Conservation (phyloP, 495 filamentous ascomycete species). For the Lentithecium fluviatile region DNA sequence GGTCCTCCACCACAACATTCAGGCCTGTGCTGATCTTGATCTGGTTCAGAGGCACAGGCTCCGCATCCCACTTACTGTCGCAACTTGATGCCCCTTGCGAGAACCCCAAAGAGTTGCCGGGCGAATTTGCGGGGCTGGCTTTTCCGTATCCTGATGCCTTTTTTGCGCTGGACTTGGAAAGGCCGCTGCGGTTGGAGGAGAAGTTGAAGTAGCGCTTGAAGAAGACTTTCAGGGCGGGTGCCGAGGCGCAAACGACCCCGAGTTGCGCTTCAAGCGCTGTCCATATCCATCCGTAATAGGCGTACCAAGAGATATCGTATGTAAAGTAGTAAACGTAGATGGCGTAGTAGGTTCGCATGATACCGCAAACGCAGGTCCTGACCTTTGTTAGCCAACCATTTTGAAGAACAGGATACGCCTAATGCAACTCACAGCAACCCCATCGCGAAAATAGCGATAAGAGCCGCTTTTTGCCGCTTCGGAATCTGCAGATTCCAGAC, state of each 20-base stretch:
- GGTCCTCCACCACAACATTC: conserved; percentile 15
- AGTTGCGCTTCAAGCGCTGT: conserved; percentile 38
- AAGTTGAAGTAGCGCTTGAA: conserved; percentile 36
- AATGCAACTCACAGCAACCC: conserved; percentile 31
- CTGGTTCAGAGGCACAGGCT: conserved; percentile 7
- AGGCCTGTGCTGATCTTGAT: conserved; percentile 12
- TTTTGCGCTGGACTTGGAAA: neutral
- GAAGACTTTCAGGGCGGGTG: conserved; percentile 39
- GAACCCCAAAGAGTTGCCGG: neutral
- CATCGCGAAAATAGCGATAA: conserved; percentile 33
- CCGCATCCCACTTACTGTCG: neutral
- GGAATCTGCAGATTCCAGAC: conserved; percentile 37
- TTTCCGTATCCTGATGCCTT: neutral
- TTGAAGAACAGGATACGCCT: neutral
- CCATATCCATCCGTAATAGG: conserved; percentile 33
- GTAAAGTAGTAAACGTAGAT: conserved; percentile 32
- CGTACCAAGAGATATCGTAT: conserved; percentile 37
- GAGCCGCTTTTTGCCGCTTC: conserved; percentile 33
- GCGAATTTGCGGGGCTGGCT: neutral
- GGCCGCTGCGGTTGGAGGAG: conserved; percentile 5
- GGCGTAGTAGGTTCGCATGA: conserved; percentile 33
- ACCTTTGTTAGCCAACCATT: neutral
- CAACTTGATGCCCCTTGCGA: neutral
- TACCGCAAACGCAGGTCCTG: conserved; percentile 31
- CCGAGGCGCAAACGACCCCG: conserved; percentile 39